Percentiles rank a stretch among this genome's conserved stretches.
These are phyloP conservation scores for Solanum neorickii DNA, from an alignment of 257 asterid species.

Conservation along the genomic window DNA sequence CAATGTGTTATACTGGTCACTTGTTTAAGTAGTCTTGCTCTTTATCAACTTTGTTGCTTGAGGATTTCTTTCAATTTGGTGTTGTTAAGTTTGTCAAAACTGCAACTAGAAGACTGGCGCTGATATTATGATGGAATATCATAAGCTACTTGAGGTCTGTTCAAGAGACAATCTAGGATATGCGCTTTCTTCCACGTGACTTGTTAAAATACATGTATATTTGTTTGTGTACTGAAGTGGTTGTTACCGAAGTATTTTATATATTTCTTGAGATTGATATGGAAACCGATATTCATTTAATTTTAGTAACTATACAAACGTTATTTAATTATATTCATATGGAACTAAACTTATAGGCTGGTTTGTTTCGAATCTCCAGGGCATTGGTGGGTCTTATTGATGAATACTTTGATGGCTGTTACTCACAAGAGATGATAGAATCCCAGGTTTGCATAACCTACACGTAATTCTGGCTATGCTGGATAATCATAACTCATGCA, in stretches of 20 bases:
- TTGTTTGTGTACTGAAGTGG: neutral
- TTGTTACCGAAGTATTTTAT: neutral
- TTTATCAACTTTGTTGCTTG: neutral
- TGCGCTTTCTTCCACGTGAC: neutral
- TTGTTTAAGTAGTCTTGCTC: neutral
- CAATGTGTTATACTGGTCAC: neutral
- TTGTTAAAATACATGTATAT: neutral
- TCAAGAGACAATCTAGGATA: neutral
- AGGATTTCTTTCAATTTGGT: neutral
- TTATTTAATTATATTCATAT: neutral
- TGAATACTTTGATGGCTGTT: conserved; percentile 81
- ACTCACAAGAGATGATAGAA: conserved; percentile 86
- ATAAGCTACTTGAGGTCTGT: neutral
- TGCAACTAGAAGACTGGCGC: neutral
- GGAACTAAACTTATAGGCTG: conserved; percentile 14
- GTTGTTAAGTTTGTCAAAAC: neutral
- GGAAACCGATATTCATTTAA: neutral
- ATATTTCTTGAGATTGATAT: neutral
- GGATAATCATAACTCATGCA: neutral
- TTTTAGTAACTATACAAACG: neutral
- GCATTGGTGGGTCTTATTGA: conserved; percentile 80
- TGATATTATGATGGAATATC: neutral
- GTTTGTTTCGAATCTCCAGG: conserved; percentile 49
- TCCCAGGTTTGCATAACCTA: conserved; percentile 57
- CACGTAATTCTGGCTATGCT: neutral